Conservation (phyloP, 2,329 filamentous ascomycete species). For the Rutstroemia sp. region DNA sequence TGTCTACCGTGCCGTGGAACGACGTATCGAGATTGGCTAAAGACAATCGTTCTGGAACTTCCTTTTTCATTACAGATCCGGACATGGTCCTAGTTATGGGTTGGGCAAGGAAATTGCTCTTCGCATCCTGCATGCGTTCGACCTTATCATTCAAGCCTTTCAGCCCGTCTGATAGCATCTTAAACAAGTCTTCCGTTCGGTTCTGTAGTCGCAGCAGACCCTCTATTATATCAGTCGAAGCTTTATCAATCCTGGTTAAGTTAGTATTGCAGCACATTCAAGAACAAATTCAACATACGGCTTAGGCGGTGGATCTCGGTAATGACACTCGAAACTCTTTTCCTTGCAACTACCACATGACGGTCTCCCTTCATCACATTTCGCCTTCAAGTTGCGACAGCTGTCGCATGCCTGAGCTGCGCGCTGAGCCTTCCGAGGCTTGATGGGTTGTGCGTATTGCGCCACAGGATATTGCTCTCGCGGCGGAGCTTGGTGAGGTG, state of each 20-base stretch:
- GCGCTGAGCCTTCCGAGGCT: conserved; percentile 24
- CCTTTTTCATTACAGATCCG: no score
- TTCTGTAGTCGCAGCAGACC: conserved; percentile 26
- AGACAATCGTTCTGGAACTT: no score
- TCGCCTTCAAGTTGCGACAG: conserved; percentile 80
- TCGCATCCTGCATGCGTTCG: neutral
- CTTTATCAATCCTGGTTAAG: conserved; percentile 42
- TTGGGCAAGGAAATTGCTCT: neutral
- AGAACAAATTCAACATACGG: conserved; percentile 58
- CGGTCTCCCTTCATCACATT: conserved; percentile 78
- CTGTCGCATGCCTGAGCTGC: conserved; percentile 73
- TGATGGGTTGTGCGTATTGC: conserved; percentile 3
- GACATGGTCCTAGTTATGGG: neutral
- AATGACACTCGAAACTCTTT: conserved; percentile 75
- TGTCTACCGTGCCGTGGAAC: no score
- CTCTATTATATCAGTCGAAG: conserved; percentile 52
- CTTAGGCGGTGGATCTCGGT: conserved; percentile 84
- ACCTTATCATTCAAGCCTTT: conserved; percentile 10
- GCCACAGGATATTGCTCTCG: conserved; percentile 17
- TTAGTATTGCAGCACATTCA: conserved; percentile 15
- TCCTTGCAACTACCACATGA: conserved; percentile 81
- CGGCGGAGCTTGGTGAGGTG: conserved; percentile 10
- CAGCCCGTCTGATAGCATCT: conserved; percentile 9
- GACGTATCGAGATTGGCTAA: no score
- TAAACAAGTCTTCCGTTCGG: neutral